These are phyloP conservation scores for Sporothrix luriei DNA, from an alignment of 2,329 filamentous ascomycete genomes.

Conservation along the genomic window DNA sequence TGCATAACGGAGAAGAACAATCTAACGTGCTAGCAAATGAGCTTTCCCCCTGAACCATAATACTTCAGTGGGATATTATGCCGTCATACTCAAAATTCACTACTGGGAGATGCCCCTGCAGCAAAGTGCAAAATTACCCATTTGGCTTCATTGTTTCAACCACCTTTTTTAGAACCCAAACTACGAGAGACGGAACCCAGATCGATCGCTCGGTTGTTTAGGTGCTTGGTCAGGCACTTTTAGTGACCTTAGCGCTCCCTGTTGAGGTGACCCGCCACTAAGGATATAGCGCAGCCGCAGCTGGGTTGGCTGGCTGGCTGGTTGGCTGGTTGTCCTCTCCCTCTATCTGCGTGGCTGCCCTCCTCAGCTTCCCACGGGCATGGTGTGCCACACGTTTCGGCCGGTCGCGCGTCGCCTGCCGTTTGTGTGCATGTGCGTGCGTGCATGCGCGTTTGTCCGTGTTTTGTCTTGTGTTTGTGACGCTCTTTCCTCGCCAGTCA, in stretches of 20 bases:
- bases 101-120: constrained; percentile 8
- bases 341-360: not conserved
- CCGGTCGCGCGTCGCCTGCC: constrained; percentile 9
- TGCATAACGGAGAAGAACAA: not conserved
- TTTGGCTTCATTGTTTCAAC: too few species aligned
- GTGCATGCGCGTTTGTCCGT: not conserved
- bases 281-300: not conserved
- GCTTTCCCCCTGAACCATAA: not conserved
- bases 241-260: not conserved
- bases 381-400: constrained; percentile 20
- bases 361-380: not conserved
- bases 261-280: constrained; percentile 1
- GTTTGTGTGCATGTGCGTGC: not conserved
- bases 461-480: not conserved
- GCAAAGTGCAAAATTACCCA: not conserved
- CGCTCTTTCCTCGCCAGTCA: not conserved
- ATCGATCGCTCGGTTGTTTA: not conserved
- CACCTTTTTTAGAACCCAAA: too few species aligned
- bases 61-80: not conserved
- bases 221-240: not conserved
- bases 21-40: constrained; percentile 2
- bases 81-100: constrained; percentile 4
- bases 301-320: not conserved
- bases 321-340: constrained; percentile 2
- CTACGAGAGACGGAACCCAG: not conserved